Base-by-base conservation (phyloP, 208 protist genomes). In the Crithidia expoeki region DNA sequence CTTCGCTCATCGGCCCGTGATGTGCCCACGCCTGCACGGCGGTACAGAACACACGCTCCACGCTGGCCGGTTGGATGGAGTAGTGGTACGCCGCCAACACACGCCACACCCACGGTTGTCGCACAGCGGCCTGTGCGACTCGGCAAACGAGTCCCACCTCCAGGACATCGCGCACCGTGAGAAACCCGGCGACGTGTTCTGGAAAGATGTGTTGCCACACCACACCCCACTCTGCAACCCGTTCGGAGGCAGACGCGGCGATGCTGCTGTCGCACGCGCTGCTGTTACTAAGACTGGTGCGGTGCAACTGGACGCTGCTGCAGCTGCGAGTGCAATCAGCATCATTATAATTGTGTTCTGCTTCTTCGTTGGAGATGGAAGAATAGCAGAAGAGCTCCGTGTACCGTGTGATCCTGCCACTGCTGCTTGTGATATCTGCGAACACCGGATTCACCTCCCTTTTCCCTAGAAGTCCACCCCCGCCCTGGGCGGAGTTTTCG, bases 181-280 rank as follows among this genome's bases (percentile, higher is more conserved):
- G 72, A 53, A 64, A 85, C 34, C 59, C 53, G 6, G 68, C 58
- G 44, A 83, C 64, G 64, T 67, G 56, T 17, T 36, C 21, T 7
- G 80, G 76, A 2, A 85, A 80, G 16, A 85, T 42, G 33, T 81
- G 58, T 12, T 10, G 32, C 76, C 75, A 85, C 36, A 85, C 33
- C 7, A 85, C 42, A 21, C 32, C 23, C 72, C 62, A 71, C 10
- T 53, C 32, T 30, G 27, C 63, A 6, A 30, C 7, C 7, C 38
- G 57, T 17, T 1, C 9, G 28, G 2, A 21, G 19, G 46, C 28
- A 5, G 53, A 38, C 5, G 30, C 53, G n/a, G 42, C 28, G n/a
- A 11, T 10, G 17, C 44, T 32, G 27, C 4, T 44, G 5, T 14
- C 27, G 14, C 4, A 9, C 11, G 4, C 19, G 17, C 60, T 30